phyloP scores from a whole-genome alignment of 768 basidiomycete genomes.

The Naganishia onofrii region DNA sequence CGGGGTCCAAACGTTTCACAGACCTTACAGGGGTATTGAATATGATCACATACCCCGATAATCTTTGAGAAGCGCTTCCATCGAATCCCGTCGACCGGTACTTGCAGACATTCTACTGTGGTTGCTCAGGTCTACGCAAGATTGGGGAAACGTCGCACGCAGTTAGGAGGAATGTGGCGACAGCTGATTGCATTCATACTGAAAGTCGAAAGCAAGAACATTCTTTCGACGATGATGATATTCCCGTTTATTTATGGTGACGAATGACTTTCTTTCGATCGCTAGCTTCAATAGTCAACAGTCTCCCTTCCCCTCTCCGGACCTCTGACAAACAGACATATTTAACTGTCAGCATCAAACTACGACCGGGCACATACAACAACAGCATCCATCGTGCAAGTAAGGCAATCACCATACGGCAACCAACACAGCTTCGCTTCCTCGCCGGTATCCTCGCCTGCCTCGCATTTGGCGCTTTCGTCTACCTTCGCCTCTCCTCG shows the following conservation, averaged over 20 bases:
- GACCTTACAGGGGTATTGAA: too few relatives aligned
- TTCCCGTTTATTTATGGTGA: too few relatives aligned
- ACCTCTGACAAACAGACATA: too few relatives aligned
- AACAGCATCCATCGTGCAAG: not conserved
- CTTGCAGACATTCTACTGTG: not conserved
- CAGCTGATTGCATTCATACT: not conserved
- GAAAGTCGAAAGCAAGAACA: not conserved
- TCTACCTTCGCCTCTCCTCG: not conserved
- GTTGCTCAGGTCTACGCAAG: too few relatives aligned
- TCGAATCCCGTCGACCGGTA: not conserved
- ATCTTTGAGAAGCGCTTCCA: constrained; percentile 1
- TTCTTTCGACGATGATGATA: too few relatives aligned
- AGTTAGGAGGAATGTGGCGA: too few relatives aligned
- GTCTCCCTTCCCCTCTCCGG: too few relatives aligned
- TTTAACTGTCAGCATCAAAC: too few relatives aligned
- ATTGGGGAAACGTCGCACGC: too few relatives aligned
- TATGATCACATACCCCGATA: constrained; percentile 4
- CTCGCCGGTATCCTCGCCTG: not conserved
- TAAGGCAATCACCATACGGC: constrained; percentile 6
- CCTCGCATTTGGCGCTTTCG: not conserved
- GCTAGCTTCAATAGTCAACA: too few relatives aligned
- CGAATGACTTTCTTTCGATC: not conserved
- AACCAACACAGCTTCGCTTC: not conserved
- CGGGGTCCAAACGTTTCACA: too few relatives aligned
- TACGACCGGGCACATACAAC: too few relatives aligned